Base-by-base conservation (phyloP, 2,329 filamentous ascomycete genomes). In the Epichloe sp. region DNA sequence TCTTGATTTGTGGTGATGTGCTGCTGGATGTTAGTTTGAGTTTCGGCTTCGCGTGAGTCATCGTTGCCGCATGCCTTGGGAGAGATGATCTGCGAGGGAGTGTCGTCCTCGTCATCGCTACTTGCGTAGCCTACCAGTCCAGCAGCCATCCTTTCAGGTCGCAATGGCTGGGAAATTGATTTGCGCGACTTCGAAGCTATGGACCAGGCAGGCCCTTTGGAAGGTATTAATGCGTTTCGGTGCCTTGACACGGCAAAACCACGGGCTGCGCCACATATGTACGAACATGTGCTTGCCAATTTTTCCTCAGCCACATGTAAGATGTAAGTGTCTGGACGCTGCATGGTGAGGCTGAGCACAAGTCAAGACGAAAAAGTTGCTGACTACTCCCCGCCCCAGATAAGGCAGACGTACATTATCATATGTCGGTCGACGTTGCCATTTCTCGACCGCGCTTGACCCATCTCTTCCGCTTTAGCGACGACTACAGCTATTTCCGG, bases 41-140 rank as follows among this genome's bases (percentile, higher is more conserved):
- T 26, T 6, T n/a, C 45, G 5, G 17, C 2, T 34, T 19, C 3
- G 17, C 12, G 35, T 3, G 11, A 38, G 19, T 43, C 5, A 11
- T 10, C 15, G 14, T 12, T 41, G 43, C 17, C 7, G 26, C 40
- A 8, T 52, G 48, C 52, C 47, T 47, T 46, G 19, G 47, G 37
- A 4, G 47, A 47, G 12, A 21, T 23, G 10, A 17, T 31, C 35
- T 49, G 42, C 17, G 15, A 44, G 21, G 50, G 36, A 21, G 11
- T 31, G 2, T 69, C 70, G 3, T 71, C 69, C 5, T 75, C 74
- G 2, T 76, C 75, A 43, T 76, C 73, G 51, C 74, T 77, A 57
- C 75, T 78, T 14, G 67, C 73, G 54, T 78, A 78, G 36, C 59
- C 66, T 7, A 78, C 75, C 12, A 78, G 67, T 1, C 67, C 72